A percentile compares a stretch with the other conserved stretches of the same genome.
Conservation (phyloP, 805 yeast genomes). For the Pichia pseudocactophila region DNA sequence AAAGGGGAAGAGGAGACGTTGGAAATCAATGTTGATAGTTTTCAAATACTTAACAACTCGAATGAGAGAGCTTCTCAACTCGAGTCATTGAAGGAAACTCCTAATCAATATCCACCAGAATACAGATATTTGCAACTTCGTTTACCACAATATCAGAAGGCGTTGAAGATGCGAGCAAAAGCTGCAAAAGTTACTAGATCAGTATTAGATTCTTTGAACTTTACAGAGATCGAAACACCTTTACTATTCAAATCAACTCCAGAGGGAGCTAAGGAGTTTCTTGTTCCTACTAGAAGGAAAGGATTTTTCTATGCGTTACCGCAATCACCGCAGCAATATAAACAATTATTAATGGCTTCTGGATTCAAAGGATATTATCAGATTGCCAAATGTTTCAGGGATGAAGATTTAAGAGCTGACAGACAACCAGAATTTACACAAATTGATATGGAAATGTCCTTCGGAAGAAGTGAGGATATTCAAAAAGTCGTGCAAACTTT, state of each 20-base stretch:
- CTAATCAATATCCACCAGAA: conserved; percentile 64
- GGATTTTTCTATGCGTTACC: conserved; percentile 78
- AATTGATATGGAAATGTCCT: conserved; percentile 91
- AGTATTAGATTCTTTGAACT: conserved; percentile 33
- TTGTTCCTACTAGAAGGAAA: conserved; percentile 77
- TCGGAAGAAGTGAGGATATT: conserved; percentile 61
- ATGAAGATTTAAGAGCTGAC: conserved; percentile 89
- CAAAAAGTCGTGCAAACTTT: conserved; percentile 52
- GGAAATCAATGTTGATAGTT: conserved; percentile 49
- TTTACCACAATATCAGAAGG: conserved; percentile 43
- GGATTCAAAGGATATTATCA: conserved; percentile 85
- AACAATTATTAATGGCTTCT: conserved; percentile 89
- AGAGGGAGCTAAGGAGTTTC: conserved; percentile 93
- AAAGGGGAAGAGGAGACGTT: conserved; percentile 26
- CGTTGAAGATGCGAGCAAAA: conserved; percentile 47
- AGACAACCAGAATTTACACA: conserved; percentile 98
- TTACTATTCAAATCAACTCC: conserved; percentile 91
- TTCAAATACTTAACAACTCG: conserved; percentile 55
- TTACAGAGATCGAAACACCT: conserved; percentile 89
- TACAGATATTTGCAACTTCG: conserved; percentile 77
- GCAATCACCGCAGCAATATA: conserved; percentile 97
- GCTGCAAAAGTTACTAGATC: conserved; percentile 38
- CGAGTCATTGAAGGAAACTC: conserved; percentile 45
- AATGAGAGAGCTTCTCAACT: conserved; percentile 56
- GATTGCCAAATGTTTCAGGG: conserved; percentile 89